Percentiles rank a stretch among this genome's conserved stretches.
These are phyloP conservation scores for Daldinia caldariorum DNA, from an alignment of 495 filamentous ascomycete genomes.

Conservation along the genomic window DNA sequence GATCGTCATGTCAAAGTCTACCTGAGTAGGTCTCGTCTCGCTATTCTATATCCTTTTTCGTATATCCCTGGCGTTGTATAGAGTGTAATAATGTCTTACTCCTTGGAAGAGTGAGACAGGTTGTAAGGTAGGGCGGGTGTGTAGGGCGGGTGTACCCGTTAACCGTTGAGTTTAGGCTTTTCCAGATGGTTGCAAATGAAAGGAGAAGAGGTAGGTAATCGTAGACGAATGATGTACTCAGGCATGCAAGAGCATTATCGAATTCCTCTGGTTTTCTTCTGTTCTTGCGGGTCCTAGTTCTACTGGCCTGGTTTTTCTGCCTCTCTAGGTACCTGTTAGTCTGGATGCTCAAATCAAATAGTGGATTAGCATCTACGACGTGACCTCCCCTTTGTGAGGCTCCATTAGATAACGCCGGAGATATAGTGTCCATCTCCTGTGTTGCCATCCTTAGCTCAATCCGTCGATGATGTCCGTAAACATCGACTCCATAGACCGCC, in stretches of 20 bases:
- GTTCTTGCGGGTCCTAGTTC: background rate
- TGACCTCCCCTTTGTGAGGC: constrained; percentile 8
- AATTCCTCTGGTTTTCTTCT: background rate
- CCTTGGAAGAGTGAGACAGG: background rate
- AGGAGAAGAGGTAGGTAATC: background rate
- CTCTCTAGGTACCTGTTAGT: background rate
- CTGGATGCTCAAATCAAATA: background rate
- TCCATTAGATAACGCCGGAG: constrained; percentile 2
- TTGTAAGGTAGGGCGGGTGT: too few relatives aligned
- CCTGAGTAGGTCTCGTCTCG: background rate
- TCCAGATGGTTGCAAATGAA: background rate
- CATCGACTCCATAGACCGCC: background rate
- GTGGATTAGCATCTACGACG: constrained; percentile 2
- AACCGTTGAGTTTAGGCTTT: constrained; percentile 12
- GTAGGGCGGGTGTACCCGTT: constrained; percentile 20
- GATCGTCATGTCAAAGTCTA: background rate
- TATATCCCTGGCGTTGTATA: constrained; percentile 2
- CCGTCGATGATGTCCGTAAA: background rate
- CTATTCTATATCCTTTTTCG: background rate
- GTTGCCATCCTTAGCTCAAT: background rate
- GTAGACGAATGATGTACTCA: background rate
- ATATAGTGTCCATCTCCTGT: background rate
- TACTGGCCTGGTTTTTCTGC: background rate
- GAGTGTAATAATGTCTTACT: background rate
- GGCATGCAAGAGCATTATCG: background rate